phyloP scores from a whole-genome alignment of 2,329 filamentous ascomycete genomes.

The Xylaria hypoxylon region DNA sequence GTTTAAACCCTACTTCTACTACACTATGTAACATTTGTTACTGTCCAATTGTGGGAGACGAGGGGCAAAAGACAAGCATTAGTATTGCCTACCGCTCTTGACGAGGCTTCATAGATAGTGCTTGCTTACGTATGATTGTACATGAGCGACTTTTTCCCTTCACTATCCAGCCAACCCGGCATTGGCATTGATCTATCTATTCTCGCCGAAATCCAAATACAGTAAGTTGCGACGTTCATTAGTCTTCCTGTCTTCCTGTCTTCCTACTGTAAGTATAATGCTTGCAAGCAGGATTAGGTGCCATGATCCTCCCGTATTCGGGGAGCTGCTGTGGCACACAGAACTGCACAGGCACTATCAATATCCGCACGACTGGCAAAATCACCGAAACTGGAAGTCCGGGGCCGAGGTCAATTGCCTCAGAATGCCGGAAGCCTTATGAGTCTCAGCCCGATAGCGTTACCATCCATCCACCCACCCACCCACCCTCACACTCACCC shows the following conservation, averaged over 20 bases:
- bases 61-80: background rate
- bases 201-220: constrained; percentile 7
- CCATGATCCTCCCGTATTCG: background rate
- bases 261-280: background rate
- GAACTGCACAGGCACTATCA: too few species aligned
- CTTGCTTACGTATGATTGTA: constrained; percentile 18
- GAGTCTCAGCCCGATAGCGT: constrained; percentile 29
- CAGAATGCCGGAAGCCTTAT: constrained; percentile 23
- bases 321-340: constrained; percentile 10
- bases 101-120: constrained; percentile 15
- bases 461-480: too few species aligned
- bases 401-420: constrained; percentile 37
- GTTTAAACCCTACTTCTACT: too few species aligned
- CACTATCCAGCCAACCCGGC: constrained; percentile 10
- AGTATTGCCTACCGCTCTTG: background rate
- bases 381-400: constrained; percentile 37
- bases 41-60: constrained; percentile 20
- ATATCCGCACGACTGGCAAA: background rate
- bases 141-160: constrained; percentile 28
- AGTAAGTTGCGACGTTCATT: constrained; percentile 33
- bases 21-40: too few species aligned
- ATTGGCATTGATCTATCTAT: constrained; percentile 10
- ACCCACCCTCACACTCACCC: too few species aligned
- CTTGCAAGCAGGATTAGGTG: background rate
- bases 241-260: background rate